Evolutionary conservation across 192 early-diverging fungal genomes (phyloP), one percentile per base, ranked within the genome.

Genomic region (Rhizoclosmatium sp.): DNA sequence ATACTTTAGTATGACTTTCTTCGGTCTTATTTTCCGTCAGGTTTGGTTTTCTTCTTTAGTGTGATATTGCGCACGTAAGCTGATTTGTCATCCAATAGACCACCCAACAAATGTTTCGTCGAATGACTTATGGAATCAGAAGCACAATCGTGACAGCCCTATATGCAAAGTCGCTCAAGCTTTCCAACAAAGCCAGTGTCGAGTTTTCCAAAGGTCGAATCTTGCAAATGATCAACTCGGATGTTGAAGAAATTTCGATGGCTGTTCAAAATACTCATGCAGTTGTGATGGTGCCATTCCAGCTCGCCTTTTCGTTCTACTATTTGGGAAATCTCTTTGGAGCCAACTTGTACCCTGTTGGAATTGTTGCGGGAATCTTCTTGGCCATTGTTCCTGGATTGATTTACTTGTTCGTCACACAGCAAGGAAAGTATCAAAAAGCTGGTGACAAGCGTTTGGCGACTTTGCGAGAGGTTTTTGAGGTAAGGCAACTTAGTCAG

Each of bases 181-280:
- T 83, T 3, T 73, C 74, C 46, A 47, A 59, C 41, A 51, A 66
- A 19, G 19, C 65, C 46, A 62, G 65, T 40, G 54, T n/a, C 19
- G 71, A 70, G 44, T 83, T 81, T 49, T 71, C 79, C 21, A 73
- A 83, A 58, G 82, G 79, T 12, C 61, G 73, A 39, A 82, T 83
- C 2, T 59, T 83, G 70, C 74, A 82, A 47, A 65, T 83, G 74
- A 69, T 83, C 64, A 83, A 83, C 64, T 61, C 72, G 41, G 82
- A 83, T 78, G 65, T 64, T 10, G 66, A 75, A n/a, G 51, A 78
- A 41, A 39, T 83, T 14, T 75, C 72, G 21, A 65, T 69, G 65
- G 4, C 51, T 47, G 48, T 83, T 23, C 12, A 54, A 39, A 56
- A 72, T n/a, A 10, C 56, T 14, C 31, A 65, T 41, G 14, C 12